phyloP scores from a whole-genome alignment of 2,329 filamentous ascomycete species.

The Emergomyces pasteurianus region DNA sequence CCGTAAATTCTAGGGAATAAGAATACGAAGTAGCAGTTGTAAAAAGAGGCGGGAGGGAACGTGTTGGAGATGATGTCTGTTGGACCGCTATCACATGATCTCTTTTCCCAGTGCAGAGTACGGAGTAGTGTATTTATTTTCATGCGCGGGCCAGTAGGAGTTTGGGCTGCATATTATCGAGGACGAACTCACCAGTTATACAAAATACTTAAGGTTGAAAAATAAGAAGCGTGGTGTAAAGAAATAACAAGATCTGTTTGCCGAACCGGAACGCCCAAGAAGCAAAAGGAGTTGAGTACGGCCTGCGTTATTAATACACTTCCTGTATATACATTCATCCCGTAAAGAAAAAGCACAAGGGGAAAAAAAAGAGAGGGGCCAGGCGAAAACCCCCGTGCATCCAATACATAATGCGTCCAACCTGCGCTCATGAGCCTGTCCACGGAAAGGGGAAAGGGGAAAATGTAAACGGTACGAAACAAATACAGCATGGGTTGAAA shows the following conservation, averaged over 20 bases:
- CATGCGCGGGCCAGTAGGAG: no score
- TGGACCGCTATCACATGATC: not conserved
- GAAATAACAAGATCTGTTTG: not conserved
- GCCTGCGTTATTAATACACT: not conserved
- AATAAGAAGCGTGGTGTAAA: no score
- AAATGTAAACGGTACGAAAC: not conserved
- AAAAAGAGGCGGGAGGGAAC: no score
- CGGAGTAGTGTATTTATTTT: no score
- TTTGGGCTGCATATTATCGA: not conserved
- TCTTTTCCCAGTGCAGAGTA: no score
- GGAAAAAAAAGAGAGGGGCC: not conserved
- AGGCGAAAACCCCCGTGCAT: not conserved
- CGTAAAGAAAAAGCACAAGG: not conserved
- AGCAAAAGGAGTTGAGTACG: not conserved
- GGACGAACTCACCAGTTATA: not conserved
- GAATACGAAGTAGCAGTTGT: no score
- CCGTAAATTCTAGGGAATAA: no score
- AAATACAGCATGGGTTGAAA: not conserved
- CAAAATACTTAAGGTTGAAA: not conserved
- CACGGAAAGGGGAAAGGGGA: not conserved
- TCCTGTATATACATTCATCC: not conserved
- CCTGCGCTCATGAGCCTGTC: not conserved
- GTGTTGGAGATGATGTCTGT: no score
- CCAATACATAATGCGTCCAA: not conserved
- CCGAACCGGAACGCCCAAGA: not conserved